Percentiles rank a stretch among this genome's conserved stretches.
Conservation (phyloP, 108 stramenopile genomes). For the Pseudonitzschia delicatissima region DNA sequence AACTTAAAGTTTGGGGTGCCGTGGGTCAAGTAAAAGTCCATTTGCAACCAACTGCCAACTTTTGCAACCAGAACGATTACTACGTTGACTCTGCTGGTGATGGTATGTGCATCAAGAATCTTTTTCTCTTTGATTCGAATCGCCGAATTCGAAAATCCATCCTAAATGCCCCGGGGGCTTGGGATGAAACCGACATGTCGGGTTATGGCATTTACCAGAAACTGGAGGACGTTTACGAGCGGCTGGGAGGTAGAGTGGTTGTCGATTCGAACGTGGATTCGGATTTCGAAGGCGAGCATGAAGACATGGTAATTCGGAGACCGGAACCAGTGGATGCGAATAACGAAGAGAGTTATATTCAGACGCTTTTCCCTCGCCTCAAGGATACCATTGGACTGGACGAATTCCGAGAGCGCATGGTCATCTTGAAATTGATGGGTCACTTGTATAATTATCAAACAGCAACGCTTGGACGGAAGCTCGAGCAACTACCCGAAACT, state of each 20-base stretch:
- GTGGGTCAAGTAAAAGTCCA: too few relatives aligned
- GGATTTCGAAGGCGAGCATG: conserved; percentile 14
- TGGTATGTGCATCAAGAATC: too few relatives aligned
- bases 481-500: too few relatives aligned
- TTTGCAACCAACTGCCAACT: too few relatives aligned
- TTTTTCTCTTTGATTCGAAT: conserved; percentile 40
- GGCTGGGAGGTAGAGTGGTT: conserved; percentile 9
- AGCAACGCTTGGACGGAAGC: too few relatives aligned
- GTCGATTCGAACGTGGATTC: conserved; percentile 22
- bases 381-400: not conserved
- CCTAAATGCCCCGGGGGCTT: conserved; percentile 29
- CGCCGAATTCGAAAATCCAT: conserved; percentile 24
- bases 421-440: not conserved
- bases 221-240: conserved; percentile 19
- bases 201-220: conserved; percentile 39
- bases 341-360: too few relatives aligned
- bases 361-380: not conserved
- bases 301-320: conserved; percentile 8
- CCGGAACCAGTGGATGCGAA: conserved; percentile 39
- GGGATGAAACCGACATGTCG: conserved; percentile 29
- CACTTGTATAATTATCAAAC: conserved; percentile 5
- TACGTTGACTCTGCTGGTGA: too few relatives aligned
- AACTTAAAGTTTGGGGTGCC: too few relatives aligned
- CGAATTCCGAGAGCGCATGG: not conserved
- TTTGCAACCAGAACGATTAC: too few relatives aligned